Evolutionary conservation across 768 basidiomycete genomes (phyloP).

Genomic region (Hygrophorus pudorinus): DNA sequence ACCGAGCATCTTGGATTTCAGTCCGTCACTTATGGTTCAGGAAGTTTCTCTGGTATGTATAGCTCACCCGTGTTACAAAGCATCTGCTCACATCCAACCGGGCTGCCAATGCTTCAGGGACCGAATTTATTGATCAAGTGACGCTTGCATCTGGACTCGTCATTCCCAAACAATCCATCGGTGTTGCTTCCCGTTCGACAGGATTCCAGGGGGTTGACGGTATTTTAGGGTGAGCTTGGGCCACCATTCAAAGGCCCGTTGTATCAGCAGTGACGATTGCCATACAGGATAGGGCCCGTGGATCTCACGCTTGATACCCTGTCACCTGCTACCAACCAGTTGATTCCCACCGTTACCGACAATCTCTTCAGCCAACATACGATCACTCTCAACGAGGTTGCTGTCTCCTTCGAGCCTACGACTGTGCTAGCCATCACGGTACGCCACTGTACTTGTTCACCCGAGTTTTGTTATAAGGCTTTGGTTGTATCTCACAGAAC

Average conservation of each 20-base stretch:
- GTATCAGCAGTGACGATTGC: neutral
- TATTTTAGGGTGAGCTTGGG: conserved; percentile 34
- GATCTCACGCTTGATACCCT: conserved; percentile 29
- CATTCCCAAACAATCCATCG: conserved; percentile 37
- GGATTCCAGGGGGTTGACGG: conserved; percentile 34
- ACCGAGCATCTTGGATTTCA: conserved; percentile 13
- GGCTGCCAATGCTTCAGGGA: neutral
- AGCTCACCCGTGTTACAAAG: neutral
- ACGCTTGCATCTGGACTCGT: conserved; percentile 27
- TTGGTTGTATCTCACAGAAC: too few relatives aligned
- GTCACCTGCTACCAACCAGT: neutral
- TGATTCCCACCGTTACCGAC: conserved; percentile 33
- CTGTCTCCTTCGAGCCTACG: conserved; percentile 31
- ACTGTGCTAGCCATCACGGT: conserved; percentile 11
- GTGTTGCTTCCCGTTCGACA: conserved; percentile 24
- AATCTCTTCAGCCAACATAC: conserved; percentile 23
- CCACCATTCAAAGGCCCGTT: neutral
- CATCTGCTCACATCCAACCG: neutral
- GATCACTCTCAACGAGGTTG: conserved; percentile 21
- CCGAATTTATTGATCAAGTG: conserved; percentile 27
- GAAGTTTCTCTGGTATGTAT: conserved; percentile 26
- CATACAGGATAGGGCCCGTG: conserved; percentile 33
- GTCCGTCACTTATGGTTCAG: conserved; percentile 35
- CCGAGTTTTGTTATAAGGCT: too few relatives aligned
- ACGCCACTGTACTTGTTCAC: too few relatives aligned